A percentile compares a stretch with the other conserved stretches of the same genome.
These are phyloP conservation scores for Debaryomyces robertsiae DNA, from an alignment of 1,139 yeast genomes.

Conservation along the genomic window DNA sequence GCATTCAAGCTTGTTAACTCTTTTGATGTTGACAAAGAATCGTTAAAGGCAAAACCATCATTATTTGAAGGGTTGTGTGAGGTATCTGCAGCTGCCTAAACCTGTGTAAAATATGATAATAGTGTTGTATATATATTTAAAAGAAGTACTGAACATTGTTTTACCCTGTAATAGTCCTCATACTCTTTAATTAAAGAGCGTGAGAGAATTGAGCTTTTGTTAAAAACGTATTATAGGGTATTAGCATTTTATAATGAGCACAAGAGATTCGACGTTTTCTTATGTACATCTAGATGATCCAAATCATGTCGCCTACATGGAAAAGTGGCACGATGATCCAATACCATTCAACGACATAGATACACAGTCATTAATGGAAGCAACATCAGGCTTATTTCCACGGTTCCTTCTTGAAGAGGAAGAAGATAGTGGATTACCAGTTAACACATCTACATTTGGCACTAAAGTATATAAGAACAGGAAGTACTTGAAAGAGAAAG, in stretches of 20 bases:
- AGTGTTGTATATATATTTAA: conserved; percentile 12
- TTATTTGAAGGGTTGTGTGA: conserved; percentile 60
- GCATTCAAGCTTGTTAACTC: conserved; percentile 82
- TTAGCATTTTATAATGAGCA: conserved; percentile 7
- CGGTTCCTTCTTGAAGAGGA: conserved; percentile 42
- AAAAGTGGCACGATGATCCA: conserved; percentile 45
- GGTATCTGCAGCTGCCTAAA: conserved; percentile 21
- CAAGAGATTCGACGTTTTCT: conserved; percentile 34
- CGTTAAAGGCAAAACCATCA: conserved; percentile 54
- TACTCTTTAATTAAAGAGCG: too few species aligned
- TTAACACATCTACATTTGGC: conserved; percentile 41
- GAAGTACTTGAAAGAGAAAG: conserved; percentile 31
- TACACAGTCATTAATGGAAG: conserved; percentile 39
- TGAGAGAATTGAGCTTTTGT: too few species aligned
- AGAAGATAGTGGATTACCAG: conserved; percentile 44
- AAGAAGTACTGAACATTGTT: neutral
- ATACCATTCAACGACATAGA: conserved; percentile 48
- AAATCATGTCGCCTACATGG: conserved; percentile 45
- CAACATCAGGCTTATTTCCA: conserved; percentile 40
- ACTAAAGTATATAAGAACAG: conserved; percentile 42
- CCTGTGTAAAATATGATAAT: conserved; percentile 5
- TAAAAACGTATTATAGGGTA: too few species aligned
- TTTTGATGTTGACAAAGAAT: conserved; percentile 46
- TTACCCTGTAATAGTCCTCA: too few species aligned
- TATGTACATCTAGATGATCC: conserved; percentile 41